These are phyloP conservation scores for Brachypodium distachyon DNA, from an alignment of 202 grass and related monocot genomes.

Conservation along the genomic window DNA sequence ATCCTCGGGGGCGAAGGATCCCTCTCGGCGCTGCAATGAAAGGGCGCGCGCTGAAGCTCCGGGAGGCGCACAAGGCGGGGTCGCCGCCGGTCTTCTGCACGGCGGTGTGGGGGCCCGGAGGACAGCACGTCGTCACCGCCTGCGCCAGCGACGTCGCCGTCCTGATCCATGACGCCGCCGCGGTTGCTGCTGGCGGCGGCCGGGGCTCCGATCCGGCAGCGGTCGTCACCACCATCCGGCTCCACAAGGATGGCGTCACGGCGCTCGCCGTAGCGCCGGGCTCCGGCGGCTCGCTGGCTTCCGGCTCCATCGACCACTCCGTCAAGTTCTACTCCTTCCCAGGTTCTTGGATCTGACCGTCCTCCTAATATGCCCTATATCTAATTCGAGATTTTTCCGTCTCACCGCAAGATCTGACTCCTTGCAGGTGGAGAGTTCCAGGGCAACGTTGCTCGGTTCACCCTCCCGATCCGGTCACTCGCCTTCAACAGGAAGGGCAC, in stretches of 20 bases:
- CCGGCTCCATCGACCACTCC: conserved; percentile 82
- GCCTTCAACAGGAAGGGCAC: conserved; percentile 76
- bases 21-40: conserved; percentile 24
- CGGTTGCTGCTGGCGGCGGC: neutral
- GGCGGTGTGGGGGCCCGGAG: conserved; percentile 50
- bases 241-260: conserved; percentile 85
- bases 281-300: conserved; percentile 42
- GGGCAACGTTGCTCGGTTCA: conserved; percentile 79
- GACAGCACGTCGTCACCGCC: conserved; percentile 53
- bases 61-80: conserved; percentile 64
- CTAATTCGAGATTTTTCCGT: neutral
- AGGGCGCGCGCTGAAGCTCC: conserved; percentile 67
- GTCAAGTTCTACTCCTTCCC: conserved; percentile 87
- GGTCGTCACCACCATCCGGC: conserved; percentile 30
- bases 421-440: conserved; percentile 62
- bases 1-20: neutral
- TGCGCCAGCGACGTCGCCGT: conserved; percentile 49
- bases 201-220: neutral
- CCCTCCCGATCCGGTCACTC: conserved; percentile 80
- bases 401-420: neutral
- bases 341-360: conserved; percentile 33
- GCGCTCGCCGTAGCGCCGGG: conserved; percentile 61
- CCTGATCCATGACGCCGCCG: conserved; percentile 57
- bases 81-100: conserved; percentile 55
- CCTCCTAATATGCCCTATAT: neutral